Evolutionary conservation across 306 rosid genomes (phyloP), one percentile per base, ranked within the genome.

Genomic region (Trifolium pratense): DNA sequence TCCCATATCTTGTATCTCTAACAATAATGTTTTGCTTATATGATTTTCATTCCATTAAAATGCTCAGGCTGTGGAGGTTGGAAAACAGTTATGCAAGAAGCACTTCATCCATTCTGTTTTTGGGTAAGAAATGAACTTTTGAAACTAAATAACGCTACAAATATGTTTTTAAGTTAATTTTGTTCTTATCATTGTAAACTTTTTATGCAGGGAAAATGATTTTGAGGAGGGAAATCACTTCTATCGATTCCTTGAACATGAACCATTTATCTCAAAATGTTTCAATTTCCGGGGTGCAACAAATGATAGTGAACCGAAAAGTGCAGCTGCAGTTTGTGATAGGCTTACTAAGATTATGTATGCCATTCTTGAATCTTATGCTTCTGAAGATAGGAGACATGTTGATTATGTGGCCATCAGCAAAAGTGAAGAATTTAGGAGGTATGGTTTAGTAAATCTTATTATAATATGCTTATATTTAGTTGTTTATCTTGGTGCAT

Each of bases 341-440:
- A 85, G 82, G 69, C 88, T 94, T 16, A 84, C 92, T 63, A 94
- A 86, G 89, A 83, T 91, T 37, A 91, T 91, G 98, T 83, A 84
- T 60, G 96, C 97, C 64, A 87, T 91, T 55, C 92, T 94, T n/a
- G 98, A 94, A 81, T 86, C 97, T 29, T 91, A 89, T 75, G 92
- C 97, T 67, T 89, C 96, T 65, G 87, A 86, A 21, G 93, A 94
- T 61, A 79, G 89, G 45, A 68, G 49, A 53, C 87, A 63, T 73
- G 79, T 94, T 37, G 95, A 94, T 84, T 94, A 91, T 81, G 67
- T 57, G 7, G 86, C 86, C 83, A 88, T 91, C 45, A 82, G 92
- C 86, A 91, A 87, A 84, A 94, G 97, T 1, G 97, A 94, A 78
- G 98, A 94, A 70, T 94, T 94, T 67, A 83, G 98, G 48, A 94